phyloP scores from a whole-genome alignment of 352 stramenopile genomes.

The Globisporangium irregulare region DNA sequence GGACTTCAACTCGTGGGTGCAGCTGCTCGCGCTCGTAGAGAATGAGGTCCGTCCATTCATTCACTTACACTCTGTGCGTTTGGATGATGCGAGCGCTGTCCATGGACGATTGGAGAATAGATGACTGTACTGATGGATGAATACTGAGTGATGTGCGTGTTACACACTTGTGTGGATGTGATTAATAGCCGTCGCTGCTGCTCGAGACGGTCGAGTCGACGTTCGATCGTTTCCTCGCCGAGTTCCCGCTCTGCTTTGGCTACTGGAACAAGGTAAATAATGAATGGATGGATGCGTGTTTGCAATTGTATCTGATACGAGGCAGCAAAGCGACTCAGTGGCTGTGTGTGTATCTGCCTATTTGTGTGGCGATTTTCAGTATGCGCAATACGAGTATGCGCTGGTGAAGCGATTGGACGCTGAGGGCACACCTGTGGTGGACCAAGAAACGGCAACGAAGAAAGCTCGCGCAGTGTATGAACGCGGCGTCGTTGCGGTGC shows the following conservation, averaged over 20 bases:
- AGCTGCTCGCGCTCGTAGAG: slow-evolving; percentile 67
- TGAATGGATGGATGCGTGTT: background rate
- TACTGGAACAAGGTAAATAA: slow-evolving; percentile 82
- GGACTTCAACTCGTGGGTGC: slow-evolving; percentile 80
- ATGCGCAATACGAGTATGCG: slow-evolving; percentile 63
- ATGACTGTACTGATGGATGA: background rate
- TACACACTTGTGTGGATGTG: background rate
- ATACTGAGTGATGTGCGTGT: background rate
- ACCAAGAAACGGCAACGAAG: slow-evolving; percentile 38
- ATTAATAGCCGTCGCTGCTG: slow-evolving; percentile 28
- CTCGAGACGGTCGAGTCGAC: slow-evolving; percentile 60
- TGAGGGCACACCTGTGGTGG: slow-evolving; percentile 38
- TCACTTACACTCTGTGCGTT: background rate
- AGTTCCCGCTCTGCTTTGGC: slow-evolving; percentile 82
- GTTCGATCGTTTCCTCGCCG: slow-evolving; percentile 64
- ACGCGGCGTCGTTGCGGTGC: slow-evolving; percentile 57
- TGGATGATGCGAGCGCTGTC: background rate
- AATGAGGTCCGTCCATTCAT: slow-evolving; percentile 38
- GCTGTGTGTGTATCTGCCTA: background rate
- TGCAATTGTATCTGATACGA: background rate
- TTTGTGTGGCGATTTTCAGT: slow-evolving; percentile 29
- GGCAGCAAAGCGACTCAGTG: background rate
- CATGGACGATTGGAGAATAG: background rate
- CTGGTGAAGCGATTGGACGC: slow-evolving; percentile 29
- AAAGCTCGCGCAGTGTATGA: slow-evolving; percentile 65